Base-by-base conservation (phyloP, 345 rosid genomes). In the Zanthoxylum bungeanum region DNA sequence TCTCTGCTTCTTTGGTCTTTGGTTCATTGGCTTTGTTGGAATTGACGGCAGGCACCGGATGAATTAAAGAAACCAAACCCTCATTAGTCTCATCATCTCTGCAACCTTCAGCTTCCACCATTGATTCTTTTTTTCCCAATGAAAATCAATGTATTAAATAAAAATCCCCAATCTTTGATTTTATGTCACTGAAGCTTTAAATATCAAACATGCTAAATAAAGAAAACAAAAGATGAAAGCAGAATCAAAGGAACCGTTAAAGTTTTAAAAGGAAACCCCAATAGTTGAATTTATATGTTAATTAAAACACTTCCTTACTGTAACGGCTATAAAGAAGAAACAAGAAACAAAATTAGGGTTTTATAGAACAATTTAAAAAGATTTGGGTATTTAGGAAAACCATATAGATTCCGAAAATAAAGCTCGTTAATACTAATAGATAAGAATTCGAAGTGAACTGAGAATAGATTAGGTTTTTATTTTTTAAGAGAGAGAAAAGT, bases 51-150 rank as follows among this genome's bases (percentile, higher is more conserved):
- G 44, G 9, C 0, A n/a, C 46, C 16, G 37, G 5, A 19, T 36
- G 28, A 39, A 37, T 16, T 30, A 36, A 39, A 19, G 7, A 28
- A 28, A 33, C 42, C 68, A 6, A 24, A 7, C 55, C 5, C 30
- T 56, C 7, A 17, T 22, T 31, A 50, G 25, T 66, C 19, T 7
- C 70, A 21, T 50, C 31, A 56, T 7, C 61, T 11, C 21, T 50
- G 17, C 27, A 5, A 36, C 49, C 74, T 65, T 63, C 28, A 22
- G 53, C 31, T 64, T 63, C 72, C 70, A 33, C 72, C 79, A 76
- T 73, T 2, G 25, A 69, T 22, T 44, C 21, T 72, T 59, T 22
- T 37, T 37, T 36, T 40, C n/a, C n/a, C n/a, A n/a, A n/a, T n/a
- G n/a, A n/a, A 25, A 10, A 40, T 5, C 7, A 37, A 25, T 3